A percentile compares a stretch with the other conserved stretches of the same genome.
Evolutionary conservation across 805 yeast genomes (phyloP).

Genomic region (Wickerhamomyces canadensis): DNA sequence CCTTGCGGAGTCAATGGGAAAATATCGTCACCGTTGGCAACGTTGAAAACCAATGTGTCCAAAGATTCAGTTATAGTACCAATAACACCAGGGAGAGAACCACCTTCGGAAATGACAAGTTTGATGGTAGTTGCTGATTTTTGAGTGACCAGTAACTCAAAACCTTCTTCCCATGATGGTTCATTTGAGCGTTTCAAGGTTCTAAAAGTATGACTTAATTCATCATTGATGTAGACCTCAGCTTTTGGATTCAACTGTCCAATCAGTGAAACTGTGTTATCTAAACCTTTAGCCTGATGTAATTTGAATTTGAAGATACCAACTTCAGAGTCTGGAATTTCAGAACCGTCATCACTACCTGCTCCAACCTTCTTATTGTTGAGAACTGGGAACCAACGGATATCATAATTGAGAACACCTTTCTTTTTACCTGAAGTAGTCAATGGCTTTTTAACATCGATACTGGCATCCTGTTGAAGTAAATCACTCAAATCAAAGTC

Average conservation of each 20-base stretch:
- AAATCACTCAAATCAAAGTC: slow-evolving; percentile 54
- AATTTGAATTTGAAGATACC: slow-evolving; percentile 66
- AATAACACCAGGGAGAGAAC: slow-evolving; percentile 41
- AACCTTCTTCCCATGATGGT: slow-evolving; percentile 63
- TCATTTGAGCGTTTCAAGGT: slow-evolving; percentile 61
- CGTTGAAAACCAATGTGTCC: slow-evolving; percentile 36
- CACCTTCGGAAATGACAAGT: slow-evolving; percentile 57
- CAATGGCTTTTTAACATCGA: slow-evolving; percentile 20
- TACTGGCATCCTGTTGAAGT: slow-evolving; percentile 44
- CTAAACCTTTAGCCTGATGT: slow-evolving; percentile 56
- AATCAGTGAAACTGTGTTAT: slow-evolving; percentile 41
- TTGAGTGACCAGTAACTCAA: slow-evolving; percentile 58
- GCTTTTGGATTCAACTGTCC: slow-evolving; percentile 56
- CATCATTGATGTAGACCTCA: slow-evolving; percentile 53
- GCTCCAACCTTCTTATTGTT: slow-evolving; percentile 8
- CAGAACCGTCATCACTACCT: slow-evolving; percentile 26
- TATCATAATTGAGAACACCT: slow-evolving; percentile 56
- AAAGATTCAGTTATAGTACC: slow-evolving; percentile 49
- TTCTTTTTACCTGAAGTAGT: slow-evolving; percentile 44
- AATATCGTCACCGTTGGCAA: slow-evolving; percentile 41
- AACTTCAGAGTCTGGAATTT: slow-evolving; percentile 51
- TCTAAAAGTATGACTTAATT: slow-evolving; percentile 52
- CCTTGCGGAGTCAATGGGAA: slow-evolving; percentile 49
- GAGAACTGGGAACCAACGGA: slow-evolving; percentile 34
- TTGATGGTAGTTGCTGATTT: slow-evolving; percentile 51